Evolutionary conservation across 2,329 filamentous ascomycete species (phyloP), one percentile per base, ranked within the genome.

Genomic region (Diaporthe australafricana): DNA sequence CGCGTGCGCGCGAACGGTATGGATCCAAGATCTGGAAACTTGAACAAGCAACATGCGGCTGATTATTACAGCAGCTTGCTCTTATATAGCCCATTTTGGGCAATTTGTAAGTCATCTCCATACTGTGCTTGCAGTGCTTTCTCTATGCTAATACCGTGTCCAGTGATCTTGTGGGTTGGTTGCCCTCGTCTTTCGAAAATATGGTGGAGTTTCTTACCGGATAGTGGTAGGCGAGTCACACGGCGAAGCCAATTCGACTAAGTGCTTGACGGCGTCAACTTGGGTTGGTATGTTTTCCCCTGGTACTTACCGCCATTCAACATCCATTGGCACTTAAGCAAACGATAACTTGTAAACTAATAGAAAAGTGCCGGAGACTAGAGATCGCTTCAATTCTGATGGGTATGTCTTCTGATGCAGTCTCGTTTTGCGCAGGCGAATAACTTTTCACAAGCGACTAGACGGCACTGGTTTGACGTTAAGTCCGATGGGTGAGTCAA

Each of bases 151-250:
- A n/a, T n/a, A n/a, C n/a, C n/a, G n/a, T n/a, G n/a, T n/a, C n/a
- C n/a, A n/a, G n/a, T n/a, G n/a, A n/a, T n/a, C 52, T 14, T 20
- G 56, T 60, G 38, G 12, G 32, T 14, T 62, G 17, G 7, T 12
- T 11, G 3, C 56, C 56, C 22, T 20, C 7, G 8, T 5, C 8
- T 20, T 12, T 17, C 11, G 9, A 62, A 17, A 16, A 16, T 12
- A 7, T 2, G n/a, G 38, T 1, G 8, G 30, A 62, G 14, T n/a
- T 45, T 22, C 56, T 62, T 2, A 62, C 22, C 0, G n/a, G 22
- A 12, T 30, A 14, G 45, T 30, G 56, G 57, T 32, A 62, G 57
- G 20, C 57, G 57, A 62, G 57, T 62, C 40, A 62, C 40, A 62
- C 16, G 57, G 57, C 57, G 40, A 62, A 27, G n/a, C n/a, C n/a